Evolutionary conservation across 768 basidiomycete genomes (phyloP), one percentile per base, ranked within the genome.

Genomic region (Boletus speciosus): DNA sequence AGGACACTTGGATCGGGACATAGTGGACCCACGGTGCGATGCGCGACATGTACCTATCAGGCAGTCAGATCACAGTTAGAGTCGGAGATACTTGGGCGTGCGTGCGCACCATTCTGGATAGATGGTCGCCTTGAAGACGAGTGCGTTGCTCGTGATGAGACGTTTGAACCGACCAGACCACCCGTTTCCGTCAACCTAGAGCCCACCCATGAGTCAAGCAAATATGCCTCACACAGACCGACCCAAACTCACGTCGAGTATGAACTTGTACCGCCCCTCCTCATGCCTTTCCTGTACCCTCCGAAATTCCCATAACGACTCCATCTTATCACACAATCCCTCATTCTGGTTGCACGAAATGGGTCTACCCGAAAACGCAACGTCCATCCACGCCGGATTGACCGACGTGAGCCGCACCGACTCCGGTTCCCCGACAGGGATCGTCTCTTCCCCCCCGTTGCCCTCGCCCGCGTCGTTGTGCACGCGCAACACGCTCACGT

Each of bases 21-120:
- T 89, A 90, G 66, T 89, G 88, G 10, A 88, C 74, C 86, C 86
- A 88, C 0, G 86, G 84, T 31, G 73, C 76, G 42, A 84, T 72
- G 11, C 83, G 78, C 52, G 83, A 80, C 14, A 69, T 72, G 55
- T 72, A 85, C 82, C 82, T 83, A 57, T 9, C 6, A 9, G 23
- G 27, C 14, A 12, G 23, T 37, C n/a, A 50, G 23, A 14, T 16
- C 45, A 38, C 10, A 12, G 3, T 15, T 37, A 48, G 6, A 2
- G 15, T 19, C 15, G 5, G 7, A 15, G 9, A 31, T 4, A 3
- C 31, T 15, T 25, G 12, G 10, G 4, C 1, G 12, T 12, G 6
- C 25, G 6, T 16, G 15, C 71, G 12, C 62, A 83, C 88, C 88
- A 89, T 69, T 88, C 88, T 0, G 85, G 86, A 62, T 84, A 88